Evolutionary conservation across 2,329 filamentous ascomycete species (phyloP), one percentile per base, ranked within the genome.

Genomic region (Coniella lustricola): DNA sequence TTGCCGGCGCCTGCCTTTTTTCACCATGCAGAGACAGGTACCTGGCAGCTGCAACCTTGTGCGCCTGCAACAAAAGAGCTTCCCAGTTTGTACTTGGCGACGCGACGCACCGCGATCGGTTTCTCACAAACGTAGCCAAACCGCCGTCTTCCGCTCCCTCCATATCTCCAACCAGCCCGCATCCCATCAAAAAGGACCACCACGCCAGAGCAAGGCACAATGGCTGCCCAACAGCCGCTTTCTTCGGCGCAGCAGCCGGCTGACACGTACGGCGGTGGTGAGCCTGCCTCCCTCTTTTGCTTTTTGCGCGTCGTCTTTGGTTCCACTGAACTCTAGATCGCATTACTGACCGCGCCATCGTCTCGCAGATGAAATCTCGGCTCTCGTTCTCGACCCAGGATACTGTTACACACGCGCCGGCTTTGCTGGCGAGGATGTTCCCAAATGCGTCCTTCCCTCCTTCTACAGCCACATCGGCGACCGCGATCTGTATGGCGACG

Each of bases 341-440:
- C 25, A 10, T 5, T 21, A 9, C 40, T 42, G 16, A 42, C 18
- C 25, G 13, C 32, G 13, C 4, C 4, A n/a, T 42, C 16, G 18
- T 16, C 17, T 14, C 29, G 14, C 17, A 42, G 93, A 98, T 74
- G 93, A 98, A 73, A 90, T 98, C 56, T 94, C 90, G 32, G 94
- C 94, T 45, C 86, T 98, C 58, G 88, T 98, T 33, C 87, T 98
- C 63, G 93, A 98, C 64, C 87, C 93, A 3, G 93, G 94, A 54
- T 96, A 90, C 71, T 88, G 87, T 62, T 85, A 82, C 58, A 90
- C 87, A 35, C 90, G 94, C 68, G 93, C 90, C 52, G 93, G 93
- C 50, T 98, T 97, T 63, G 94, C 94, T 12, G 93, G 94, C 63
- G 94, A 98, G 78, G 93, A 98, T 70, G 85, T 90, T 1, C 93